Base-by-base conservation (phyloP, 2,329 filamentous ascomycete genomes). In the Ceratocystis diversiconidia region DNA sequence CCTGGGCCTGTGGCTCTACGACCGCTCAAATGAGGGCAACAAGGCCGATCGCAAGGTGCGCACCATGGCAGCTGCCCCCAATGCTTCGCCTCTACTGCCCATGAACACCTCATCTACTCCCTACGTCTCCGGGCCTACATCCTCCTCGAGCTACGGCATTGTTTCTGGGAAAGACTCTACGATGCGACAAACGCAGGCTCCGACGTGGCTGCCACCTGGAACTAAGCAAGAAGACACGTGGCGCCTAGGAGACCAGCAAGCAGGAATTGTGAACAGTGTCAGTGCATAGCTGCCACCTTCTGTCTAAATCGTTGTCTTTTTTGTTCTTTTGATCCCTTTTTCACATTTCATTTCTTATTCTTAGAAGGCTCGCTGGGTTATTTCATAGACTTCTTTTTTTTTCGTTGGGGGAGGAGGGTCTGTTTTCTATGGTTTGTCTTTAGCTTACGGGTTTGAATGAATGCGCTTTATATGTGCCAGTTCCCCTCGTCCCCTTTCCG, bases 1-100 rank as follows among this genome's bases (percentile, higher is more conserved):
- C 73, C 71, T 96, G 36, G 94, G 94, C 0, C 80, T 99, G 15
- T 99, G 97, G 73, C 82, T 99, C 50, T 99, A 99, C 75, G 94
- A 99, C 75, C 86, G 94, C 68, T 95, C 90, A 19, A 92, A 85
- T 72, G 88, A 95, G 72, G 88, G 88, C 70, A 90, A 90, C 72
- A 92, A 92, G 73, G 91, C 90, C 43, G 92, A 97, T 73, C 86
- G 87, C 70, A 86, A 87, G 69, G 90, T 89, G 2, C 85, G 87
- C 70, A 82, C 85, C 71, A 83, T 90, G 72, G 76, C 74, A 8
- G 72, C 76, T 60, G 69, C 69, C 7, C 70, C 71, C 15, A 70
- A 69, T n/a, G 68, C 69, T 12, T 69, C 72, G 8, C 79, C 85
- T 1, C 74, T 95, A 17, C 77, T 95, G 32, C 91, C 90, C 0